These are phyloP conservation scores for Chlorociboria aeruginascens DNA, from an alignment of 495 filamentous ascomycete genomes.

Conservation along the genomic window DNA sequence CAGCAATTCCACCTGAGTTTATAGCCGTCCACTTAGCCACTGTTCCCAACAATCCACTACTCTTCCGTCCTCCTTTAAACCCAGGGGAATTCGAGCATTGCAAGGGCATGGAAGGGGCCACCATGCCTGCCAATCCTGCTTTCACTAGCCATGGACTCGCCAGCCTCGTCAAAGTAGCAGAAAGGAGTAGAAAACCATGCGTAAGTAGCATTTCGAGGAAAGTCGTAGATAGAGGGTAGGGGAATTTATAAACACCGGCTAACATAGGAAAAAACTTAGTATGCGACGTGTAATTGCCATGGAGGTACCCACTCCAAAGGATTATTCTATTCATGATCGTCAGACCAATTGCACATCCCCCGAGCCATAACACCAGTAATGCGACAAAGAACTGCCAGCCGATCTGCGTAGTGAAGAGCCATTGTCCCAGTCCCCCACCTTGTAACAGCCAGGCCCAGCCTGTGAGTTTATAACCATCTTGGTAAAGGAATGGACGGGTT, in stretches of 20 bases:
- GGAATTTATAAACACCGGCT: slow-evolving; percentile 42
- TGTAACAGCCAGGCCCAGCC: slow-evolving; percentile 23
- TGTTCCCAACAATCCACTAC: slow-evolving; percentile 1
- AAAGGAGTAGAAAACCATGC: slow-evolving; percentile 12
- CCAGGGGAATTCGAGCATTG: slow-evolving; percentile 7
- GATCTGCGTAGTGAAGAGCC: slow-evolving; percentile 33
- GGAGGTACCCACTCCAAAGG: slow-evolving; percentile 22
- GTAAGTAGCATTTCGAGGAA: slow-evolving; percentile 37
- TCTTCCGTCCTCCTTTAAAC: slow-evolving; percentile 7
- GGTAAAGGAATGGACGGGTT: slow-evolving; percentile 2
- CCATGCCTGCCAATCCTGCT: slow-evolving; percentile 12
- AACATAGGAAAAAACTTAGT: slow-evolving; percentile 17
- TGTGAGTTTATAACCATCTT: slow-evolving; percentile 20
- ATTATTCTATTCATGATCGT: slow-evolving; percentile 38
- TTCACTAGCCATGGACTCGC: slow-evolving; percentile 10
- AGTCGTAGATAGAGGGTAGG: slow-evolving; percentile 36
- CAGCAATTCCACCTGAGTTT: slow-evolving; percentile 36
- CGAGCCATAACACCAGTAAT: slow-evolving; percentile 32
- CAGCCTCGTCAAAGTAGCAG: slow-evolving; percentile 17
- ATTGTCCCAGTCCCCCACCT: slow-evolving; percentile 33
- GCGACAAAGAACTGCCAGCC: slow-evolving; percentile 39
- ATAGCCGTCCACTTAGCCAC: slow-evolving; percentile 7
- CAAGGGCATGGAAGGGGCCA: slow-evolving; percentile 23
- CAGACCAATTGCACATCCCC: slow-evolving; percentile 29
- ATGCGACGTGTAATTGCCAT: slow-evolving; percentile 16